Evolutionary conservation across 495 filamentous ascomycete species (phyloP).

Genomic region (Hypoxylon fragiforme): DNA sequence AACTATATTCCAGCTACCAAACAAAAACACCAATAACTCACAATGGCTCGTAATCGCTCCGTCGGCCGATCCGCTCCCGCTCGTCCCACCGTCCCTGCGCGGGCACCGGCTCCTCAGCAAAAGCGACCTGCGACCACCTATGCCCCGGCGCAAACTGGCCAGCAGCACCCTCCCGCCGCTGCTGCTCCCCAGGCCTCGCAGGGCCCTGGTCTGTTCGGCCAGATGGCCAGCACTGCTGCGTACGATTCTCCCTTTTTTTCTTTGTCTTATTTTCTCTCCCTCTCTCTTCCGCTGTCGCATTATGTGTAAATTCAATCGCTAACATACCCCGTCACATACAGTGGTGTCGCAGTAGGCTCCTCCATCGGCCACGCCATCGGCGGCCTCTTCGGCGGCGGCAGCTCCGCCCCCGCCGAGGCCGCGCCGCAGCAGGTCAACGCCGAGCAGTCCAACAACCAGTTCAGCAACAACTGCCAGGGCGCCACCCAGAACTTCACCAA

Average conservation of each 20-base stretch:
- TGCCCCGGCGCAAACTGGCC: constrained; percentile 55
- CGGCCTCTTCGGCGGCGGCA: constrained; percentile 74
- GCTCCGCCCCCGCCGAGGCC: constrained; percentile 60
- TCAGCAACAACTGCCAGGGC: constrained; percentile 70
- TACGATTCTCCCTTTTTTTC: constrained; percentile 49
- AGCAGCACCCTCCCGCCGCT: constrained; percentile 51
- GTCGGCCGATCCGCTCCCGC: constrained; percentile 64
- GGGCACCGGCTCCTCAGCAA: constrained; percentile 64
- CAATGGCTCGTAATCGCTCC: constrained; percentile 80
- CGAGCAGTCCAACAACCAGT: constrained; percentile 50
- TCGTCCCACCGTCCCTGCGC: constrained; percentile 68
- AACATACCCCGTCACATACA: constrained; percentile 46
- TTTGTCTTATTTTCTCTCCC: not conserved
- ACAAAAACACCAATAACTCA: constrained; percentile 30
- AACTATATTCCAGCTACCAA: not conserved
- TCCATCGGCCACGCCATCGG: constrained; percentile 94
- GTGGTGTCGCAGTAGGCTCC: constrained; percentile 93
- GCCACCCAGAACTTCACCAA: constrained; percentile 86
- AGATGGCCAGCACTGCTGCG: constrained; percentile 87
- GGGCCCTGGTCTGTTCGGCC: constrained; percentile 75
- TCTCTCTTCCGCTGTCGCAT: not conserved
- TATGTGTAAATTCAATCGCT: not conserved
- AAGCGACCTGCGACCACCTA: constrained; percentile 67
- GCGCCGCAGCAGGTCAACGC: constrained; percentile 42
- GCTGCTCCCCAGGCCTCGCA: constrained; percentile 52